Evolutionary conservation across 352 stramenopile genomes (phyloP).

Genomic region (Peronosclerospora sorghi): DNA sequence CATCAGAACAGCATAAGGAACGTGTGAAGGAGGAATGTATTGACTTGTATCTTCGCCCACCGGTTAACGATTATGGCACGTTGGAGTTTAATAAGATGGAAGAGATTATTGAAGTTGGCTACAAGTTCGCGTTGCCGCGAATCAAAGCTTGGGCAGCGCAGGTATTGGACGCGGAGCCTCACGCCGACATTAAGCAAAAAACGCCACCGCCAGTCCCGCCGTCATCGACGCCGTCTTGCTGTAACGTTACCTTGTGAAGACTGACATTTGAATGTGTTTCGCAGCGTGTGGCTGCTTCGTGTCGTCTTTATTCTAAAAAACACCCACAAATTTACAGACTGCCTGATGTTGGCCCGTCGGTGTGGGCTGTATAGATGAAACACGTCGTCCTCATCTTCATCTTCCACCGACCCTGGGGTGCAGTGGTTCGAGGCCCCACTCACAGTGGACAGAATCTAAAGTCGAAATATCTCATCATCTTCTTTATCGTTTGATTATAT

Average conservation of each 20-base stretch:
- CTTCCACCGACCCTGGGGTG: too few relatives aligned
- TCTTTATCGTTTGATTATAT: too few relatives aligned
- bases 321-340: too few relatives aligned
- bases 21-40: conserved; percentile 76
- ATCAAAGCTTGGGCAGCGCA: conserved; percentile 46
- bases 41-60: conserved; percentile 84
- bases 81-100: conserved; percentile 90
- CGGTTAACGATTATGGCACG: conserved; percentile 83
- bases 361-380: too few relatives aligned
- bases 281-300: too few relatives aligned
- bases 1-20: conserved; percentile 82
- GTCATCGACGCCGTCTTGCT: conserved; percentile 7
- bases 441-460: too few relatives aligned
- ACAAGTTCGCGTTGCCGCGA: conserved; percentile 68
- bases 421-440: too few relatives aligned
- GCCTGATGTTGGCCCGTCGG: too few relatives aligned
- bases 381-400: too few relatives aligned
- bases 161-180: conserved; percentile 42
- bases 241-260: conserved; percentile 11
- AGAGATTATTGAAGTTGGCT: conserved; percentile 82
- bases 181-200: conserved; percentile 43
- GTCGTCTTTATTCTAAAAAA: too few relatives aligned
- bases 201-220: conserved; percentile 9
- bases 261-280: too few relatives aligned
- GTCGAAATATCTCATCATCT: too few relatives aligned